Evolutionary conservation across 1,139 yeast genomes (phyloP), one percentile per base, ranked within the genome.

Genomic region (Scheffersomyces stambukii): DNA sequence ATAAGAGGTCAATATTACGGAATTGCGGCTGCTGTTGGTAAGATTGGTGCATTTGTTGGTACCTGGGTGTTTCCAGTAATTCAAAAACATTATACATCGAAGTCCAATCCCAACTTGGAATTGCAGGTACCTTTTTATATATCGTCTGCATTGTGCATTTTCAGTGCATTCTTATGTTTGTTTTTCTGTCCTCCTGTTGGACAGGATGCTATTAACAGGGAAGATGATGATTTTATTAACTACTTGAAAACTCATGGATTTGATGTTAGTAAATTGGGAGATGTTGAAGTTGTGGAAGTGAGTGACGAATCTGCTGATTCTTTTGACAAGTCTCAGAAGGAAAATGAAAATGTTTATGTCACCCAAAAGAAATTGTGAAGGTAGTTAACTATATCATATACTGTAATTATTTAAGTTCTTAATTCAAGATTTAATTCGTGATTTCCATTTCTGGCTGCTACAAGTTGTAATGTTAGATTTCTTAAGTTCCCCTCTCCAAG

Each of bases 1-100:
- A 73, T 88, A 32, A 78, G 96, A 62, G 96, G 96, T 37, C 84
- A 81, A 47, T 84, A 83, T 59, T 89, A 89, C 53, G 93, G 93
- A 44, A 70, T 86, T 44, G 91, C 95, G 26, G 96, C 96, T 35
- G 95, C 95, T 16, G 48, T 77, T 31, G 96, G 95, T 49, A 88
- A 88, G 55, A 67, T 86, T 38, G 96, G 96, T 50, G 96, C 95
- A 2, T 88, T 88, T 51, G 86, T 81, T 18, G 96, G 96, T 35
- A 80, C 93, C 26, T 85, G 81, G 56, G 81, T 81, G 17, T 89
- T 89, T 75, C 95, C 96, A 27, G 70, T 73, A 29, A 75, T 82
- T 40, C 75, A 77, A 39, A 63, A 60, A 37, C 52, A 57, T 27
- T 62, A 63, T 38, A 64, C 70, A 11, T 29, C 35, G 19, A 27